Evolutionary conservation across 257 asterid species (phyloP).

Genomic region (Solanum corneliomulleri): DNA sequence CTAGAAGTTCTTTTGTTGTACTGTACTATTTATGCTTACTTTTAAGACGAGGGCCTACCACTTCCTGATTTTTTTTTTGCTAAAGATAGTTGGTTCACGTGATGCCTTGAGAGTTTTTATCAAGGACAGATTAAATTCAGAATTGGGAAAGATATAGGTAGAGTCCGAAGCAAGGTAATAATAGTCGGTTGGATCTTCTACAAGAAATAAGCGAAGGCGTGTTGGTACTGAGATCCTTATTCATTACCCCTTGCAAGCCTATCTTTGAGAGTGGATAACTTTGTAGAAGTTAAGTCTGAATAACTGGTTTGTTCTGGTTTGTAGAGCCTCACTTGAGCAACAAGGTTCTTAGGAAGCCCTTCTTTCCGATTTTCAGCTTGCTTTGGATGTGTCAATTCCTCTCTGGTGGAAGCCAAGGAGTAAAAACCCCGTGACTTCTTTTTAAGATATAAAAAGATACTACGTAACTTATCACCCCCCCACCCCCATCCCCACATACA

Average conservation of each 20-base stretch:
- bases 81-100: background rate
- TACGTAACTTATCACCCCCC: background rate
- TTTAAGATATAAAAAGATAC: background rate
- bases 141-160: background rate
- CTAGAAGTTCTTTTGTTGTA: background rate
- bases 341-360: background rate
- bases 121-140: background rate
- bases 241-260: background rate
- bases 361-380: background rate
- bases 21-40: background rate
- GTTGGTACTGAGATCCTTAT: background rate
- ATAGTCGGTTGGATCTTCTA: background rate
- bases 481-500: too few species aligned
- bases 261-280: background rate
- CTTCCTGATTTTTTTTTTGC: background rate
- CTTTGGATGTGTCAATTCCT: background rate
- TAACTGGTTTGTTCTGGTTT: background rate
- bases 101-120: background rate
- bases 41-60: background rate
- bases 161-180: background rate
- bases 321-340: background rate
- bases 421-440: background rate
- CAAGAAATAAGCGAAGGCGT: background rate
- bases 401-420: background rate
- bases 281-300: background rate